A percentile compares a stretch with the other conserved stretches of the same genome.
phyloP scores from a whole-genome alignment of 225 moss, liverwort and hornwort genomes.

The Anthoceros angustus region DNA sequence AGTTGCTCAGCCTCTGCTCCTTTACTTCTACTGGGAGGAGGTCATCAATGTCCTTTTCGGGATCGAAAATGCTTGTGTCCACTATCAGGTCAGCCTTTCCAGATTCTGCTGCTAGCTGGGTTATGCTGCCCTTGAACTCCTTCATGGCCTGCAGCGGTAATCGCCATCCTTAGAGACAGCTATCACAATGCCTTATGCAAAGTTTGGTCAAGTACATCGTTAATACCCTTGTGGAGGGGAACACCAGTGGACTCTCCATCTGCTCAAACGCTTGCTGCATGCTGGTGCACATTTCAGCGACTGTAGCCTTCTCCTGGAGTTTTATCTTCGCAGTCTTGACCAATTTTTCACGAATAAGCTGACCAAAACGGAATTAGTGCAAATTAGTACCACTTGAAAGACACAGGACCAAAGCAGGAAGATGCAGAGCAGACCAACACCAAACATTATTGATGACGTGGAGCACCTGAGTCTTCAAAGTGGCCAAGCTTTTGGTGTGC shows the following conservation, averaged over 20 bases:
- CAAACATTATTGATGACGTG: too few species aligned
- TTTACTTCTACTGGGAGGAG: constrained; percentile 54
- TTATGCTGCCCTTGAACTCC: constrained; percentile 13
- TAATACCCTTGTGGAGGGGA: too few species aligned
- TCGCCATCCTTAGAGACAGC: too few species aligned
- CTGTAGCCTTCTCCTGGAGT: constrained; percentile 25
- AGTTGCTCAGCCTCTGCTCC: constrained; percentile 66
- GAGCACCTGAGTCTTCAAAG: constrained; percentile 53
- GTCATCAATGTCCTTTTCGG: constrained; percentile 34
- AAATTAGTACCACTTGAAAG: too few species aligned
- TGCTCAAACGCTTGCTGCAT: constrained; percentile 34
- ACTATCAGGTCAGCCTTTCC: constrained; percentile 11
- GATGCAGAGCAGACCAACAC: background rate
- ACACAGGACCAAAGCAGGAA: background rate
- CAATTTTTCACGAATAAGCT: constrained; percentile 48
- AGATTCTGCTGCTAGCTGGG: background rate
- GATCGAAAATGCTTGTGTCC: constrained; percentile 26
- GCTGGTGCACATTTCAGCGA: constrained; percentile 24
- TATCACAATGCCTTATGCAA: too few species aligned
- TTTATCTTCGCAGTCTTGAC: constrained; percentile 28
- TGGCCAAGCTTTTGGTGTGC: constrained; percentile 58
- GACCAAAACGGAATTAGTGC: constrained; percentile 4
- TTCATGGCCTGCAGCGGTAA: constrained; percentile 16
- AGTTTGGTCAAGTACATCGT: too few species aligned
- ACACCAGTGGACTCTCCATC: background rate